phyloP scores from a whole-genome alignment of 352 stramenopile species.

The Pythium insidiosum region DNA sequence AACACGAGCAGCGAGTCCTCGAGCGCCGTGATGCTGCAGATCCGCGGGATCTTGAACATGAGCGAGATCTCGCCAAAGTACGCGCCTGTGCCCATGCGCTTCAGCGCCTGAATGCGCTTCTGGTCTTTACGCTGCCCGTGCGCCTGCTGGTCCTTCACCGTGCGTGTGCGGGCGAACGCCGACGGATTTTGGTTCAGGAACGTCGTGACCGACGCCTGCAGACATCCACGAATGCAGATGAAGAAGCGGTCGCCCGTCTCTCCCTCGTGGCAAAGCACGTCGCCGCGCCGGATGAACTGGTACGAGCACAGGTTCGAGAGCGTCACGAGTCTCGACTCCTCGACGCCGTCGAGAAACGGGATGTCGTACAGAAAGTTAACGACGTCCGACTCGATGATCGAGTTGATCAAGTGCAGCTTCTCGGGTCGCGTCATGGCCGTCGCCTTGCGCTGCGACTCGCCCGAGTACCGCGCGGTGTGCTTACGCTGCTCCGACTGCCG shows the following conservation, averaged over 20 bases:
- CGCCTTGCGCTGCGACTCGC: conserved; percentile 9
- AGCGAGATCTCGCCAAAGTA: conserved; percentile 77
- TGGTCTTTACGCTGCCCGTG: not conserved
- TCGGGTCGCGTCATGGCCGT: conserved; percentile 30
- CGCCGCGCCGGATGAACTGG: conserved; percentile 35
- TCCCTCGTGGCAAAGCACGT: conserved; percentile 44
- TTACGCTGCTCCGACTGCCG: conserved; percentile 19
- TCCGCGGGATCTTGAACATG: conserved; percentile 57
- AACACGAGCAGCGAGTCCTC: conserved; percentile 59
- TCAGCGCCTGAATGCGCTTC: conserved; percentile 36
- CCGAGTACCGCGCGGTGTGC: conserved; percentile 46
- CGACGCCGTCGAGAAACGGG: conserved; percentile 54
- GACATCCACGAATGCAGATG: conserved; percentile 50
- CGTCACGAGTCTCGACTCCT: conserved; percentile 44
- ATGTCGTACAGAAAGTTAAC: conserved; percentile 60
- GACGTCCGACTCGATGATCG: conserved; percentile 61
- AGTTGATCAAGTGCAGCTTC: conserved; percentile 53
- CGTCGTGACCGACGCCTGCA: conserved; percentile 30
- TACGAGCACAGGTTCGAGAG: conserved; percentile 67
- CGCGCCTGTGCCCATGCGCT: conserved; percentile 35
- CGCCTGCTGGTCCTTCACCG: not conserved
- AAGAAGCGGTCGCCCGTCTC: conserved; percentile 62
- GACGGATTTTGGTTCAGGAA: conserved; percentile 16
- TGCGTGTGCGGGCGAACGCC: conserved; percentile 12
- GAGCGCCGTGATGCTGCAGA: conserved; percentile 53